A percentile compares a stretch with the other conserved stretches of the same genome.
Evolutionary conservation across 495 filamentous ascomycete genomes (phyloP).

Genomic region (Aspergillus kassunensis): DNA sequence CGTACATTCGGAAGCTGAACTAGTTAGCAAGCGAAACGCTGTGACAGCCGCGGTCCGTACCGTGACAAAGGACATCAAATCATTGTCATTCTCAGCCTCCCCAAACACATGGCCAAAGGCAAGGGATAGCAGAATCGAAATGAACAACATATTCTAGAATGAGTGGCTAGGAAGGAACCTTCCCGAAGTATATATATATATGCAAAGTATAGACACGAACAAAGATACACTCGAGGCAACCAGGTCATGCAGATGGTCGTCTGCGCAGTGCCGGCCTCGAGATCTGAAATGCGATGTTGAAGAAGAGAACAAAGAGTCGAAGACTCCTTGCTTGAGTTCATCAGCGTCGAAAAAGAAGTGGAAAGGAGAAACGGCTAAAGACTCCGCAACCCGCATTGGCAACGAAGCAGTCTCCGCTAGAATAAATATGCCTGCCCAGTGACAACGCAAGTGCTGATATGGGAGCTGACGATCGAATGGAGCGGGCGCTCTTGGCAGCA

Average conservation of each 20-base stretch:
- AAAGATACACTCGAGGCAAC: slow-evolving; percentile 6
- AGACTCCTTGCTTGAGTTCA: background rate
- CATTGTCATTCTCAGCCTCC: slow-evolving; percentile 30
- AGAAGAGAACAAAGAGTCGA: background rate
- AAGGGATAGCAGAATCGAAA: slow-evolving; percentile 26
- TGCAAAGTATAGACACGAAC: slow-evolving; percentile 4
- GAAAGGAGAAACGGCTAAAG: slow-evolving; percentile 5
- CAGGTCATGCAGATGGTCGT: slow-evolving; percentile 9
- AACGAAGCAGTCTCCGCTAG: slow-evolving; percentile 12
- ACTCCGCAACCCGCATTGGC: slow-evolving; percentile 5
- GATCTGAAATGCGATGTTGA: background rate
- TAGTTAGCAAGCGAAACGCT: slow-evolving; percentile 4
- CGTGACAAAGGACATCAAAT: slow-evolving; percentile 41
- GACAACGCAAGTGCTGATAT: slow-evolving; percentile 27
- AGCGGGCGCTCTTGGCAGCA: slow-evolving; percentile 30
- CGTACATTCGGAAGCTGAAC: slow-evolving; percentile 23
- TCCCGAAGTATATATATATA: slow-evolving; percentile 14
- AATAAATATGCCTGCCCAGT: slow-evolving; percentile 10
- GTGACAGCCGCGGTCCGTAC: slow-evolving; percentile 12
- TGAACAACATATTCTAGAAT: slow-evolving; percentile 30
- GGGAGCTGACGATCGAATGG: slow-evolving; percentile 29
- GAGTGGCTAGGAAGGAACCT: slow-evolving; percentile 25
- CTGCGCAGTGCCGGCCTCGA: background rate
- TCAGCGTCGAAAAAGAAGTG: background rate
- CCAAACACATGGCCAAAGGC: slow-evolving; percentile 25